A percentile compares a stretch with the other conserved stretches of the same genome.
These are phyloP conservation scores for Chalciporus piperatoides DNA, from an alignment of 1,284 basidiomycete species.

Conservation along the genomic window DNA sequence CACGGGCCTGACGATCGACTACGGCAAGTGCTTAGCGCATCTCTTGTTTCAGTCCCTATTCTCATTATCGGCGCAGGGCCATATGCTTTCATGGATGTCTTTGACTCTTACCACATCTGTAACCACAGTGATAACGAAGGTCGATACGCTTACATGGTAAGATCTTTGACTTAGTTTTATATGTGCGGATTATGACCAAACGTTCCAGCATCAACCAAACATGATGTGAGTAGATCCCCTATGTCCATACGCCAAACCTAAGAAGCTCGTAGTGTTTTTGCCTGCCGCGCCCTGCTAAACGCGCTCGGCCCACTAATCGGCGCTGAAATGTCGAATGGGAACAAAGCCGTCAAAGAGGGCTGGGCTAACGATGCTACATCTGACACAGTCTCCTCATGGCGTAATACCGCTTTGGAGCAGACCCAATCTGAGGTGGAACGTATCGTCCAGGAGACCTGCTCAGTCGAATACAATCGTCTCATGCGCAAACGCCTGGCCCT, in stretches of 20 bases:
- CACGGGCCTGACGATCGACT: slow-evolving; percentile 91
- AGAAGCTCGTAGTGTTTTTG: slow-evolving; percentile 55
- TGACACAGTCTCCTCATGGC: slow-evolving; percentile 63
- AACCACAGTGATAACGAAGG: slow-evolving; percentile 90
- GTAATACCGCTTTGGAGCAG: slow-evolving; percentile 48
- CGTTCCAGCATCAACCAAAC: slow-evolving; percentile 46
- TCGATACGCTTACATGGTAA: slow-evolving; percentile 81
- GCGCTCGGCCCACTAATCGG: slow-evolving; percentile 81
- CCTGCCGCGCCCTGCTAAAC: slow-evolving; percentile 70
- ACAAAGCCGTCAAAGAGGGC: slow-evolving; percentile 50
- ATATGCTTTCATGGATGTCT: slow-evolving; percentile 95
- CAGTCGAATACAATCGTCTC: slow-evolving; percentile 56
- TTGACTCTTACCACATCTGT: slow-evolving; percentile 83
- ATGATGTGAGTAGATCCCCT: slow-evolving; percentile 46
- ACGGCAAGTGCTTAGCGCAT: slow-evolving; percentile 45
- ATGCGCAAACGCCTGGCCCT: slow-evolving; percentile 82
- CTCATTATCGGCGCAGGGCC: slow-evolving; percentile 49
- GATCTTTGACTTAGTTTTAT: slow-evolving; percentile 10
- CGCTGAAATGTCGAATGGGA: slow-evolving; percentile 58
- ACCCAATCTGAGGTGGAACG: slow-evolving; percentile 57
- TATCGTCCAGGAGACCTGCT: slow-evolving; percentile 52
- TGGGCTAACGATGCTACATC: slow-evolving; percentile 60
- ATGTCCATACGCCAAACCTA: not conserved
- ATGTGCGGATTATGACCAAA: slow-evolving; percentile 7
- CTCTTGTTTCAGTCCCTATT: not conserved